Percentiles rank a stretch among this genome's conserved stretches.
phyloP scores from a whole-genome alignment of 1,284 basidiomycete genomes.

The Ustilago shanxiensis region DNA sequence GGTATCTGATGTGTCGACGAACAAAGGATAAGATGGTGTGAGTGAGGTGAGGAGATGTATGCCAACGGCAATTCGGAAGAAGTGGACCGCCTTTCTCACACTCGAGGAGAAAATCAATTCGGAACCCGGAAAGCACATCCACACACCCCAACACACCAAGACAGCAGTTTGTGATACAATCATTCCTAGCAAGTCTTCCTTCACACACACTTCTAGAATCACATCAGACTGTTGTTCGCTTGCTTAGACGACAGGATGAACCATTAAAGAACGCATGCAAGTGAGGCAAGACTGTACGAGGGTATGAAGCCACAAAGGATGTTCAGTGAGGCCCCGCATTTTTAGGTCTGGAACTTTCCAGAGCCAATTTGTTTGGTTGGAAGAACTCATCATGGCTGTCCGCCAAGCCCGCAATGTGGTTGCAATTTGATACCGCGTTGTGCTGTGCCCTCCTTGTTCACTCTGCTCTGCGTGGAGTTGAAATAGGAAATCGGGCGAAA shows the following conservation, averaged over 20 bases:
- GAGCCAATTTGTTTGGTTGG: slow-evolving; percentile 4
- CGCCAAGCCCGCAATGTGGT: slow-evolving; percentile 25
- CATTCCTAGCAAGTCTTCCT: too few species aligned
- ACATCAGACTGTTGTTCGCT: too few species aligned
- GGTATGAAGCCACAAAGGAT: neutral
- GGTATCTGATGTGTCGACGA: neutral
- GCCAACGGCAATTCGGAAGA: slow-evolving; percentile 13
- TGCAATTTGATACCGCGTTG: neutral
- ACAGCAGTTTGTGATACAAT: too few species aligned
- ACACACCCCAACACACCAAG: neutral
- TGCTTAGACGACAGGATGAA: too few species aligned
- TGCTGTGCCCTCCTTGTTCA: neutral
- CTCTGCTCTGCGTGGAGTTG: neutral
- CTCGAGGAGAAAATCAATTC: slow-evolving; percentile 20
- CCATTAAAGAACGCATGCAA: neutral
- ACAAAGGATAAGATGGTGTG: neutral
- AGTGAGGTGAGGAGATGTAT: slow-evolving; percentile 5
- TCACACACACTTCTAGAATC: too few species aligned
- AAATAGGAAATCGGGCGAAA: slow-evolving; percentile 35
- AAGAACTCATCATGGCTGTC: neutral
- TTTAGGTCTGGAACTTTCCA: slow-evolving; percentile 34
- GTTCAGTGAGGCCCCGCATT: neutral
- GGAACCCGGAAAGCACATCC: slow-evolving; percentile 28
- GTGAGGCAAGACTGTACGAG: neutral
- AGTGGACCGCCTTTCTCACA: slow-evolving; percentile 5